Evolutionary conservation across 768 basidiomycete species (phyloP), one percentile per base, ranked within the genome.

Genomic region (Pholiota conissans): DNA sequence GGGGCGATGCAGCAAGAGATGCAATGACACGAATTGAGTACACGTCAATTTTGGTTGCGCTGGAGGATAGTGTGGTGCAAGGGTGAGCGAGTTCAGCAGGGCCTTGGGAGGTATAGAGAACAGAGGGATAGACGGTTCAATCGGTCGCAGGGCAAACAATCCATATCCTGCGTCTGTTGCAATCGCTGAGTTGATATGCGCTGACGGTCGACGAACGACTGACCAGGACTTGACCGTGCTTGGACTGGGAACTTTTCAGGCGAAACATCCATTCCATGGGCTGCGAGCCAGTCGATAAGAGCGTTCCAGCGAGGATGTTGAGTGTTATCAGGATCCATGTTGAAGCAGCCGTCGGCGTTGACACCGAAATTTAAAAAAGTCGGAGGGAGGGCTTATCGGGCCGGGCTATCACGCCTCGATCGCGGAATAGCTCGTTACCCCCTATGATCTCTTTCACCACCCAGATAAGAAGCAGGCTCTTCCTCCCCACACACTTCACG

Each of bases 1-100:
- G 1, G 87, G 89, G 40, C 80, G 81, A 71, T 90, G 79, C 1
- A 95, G 74, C 37, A 84, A 78, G 9, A 97, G 77, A 75, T 97
- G 93, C 58, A 98, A 73, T 5, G 92, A 84, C 29, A 97, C 81
- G 14, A 91, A 70, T 65, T 97, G 95, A 3, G 79, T 80, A 9
- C 91, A 89, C 22, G 81, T 84, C 59, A 89, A 68, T 14, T 66
- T 63, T 30, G 66, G 69, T 20, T 62, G 59, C 0, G 71, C 62
- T 26, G 54, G 40, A 48, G 86, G 82, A 71, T 93, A 90, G 39
- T 83, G 73, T 2, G 79, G 73, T 22, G 72, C 69, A 30, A 97
- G 79, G 0, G 94, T 95, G 46, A 77, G 74, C 35, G 78, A 72
- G 71, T 95, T 98, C 62, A 96, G 73, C 61, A 97, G 72, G 0